A percentile compares a stretch with the other conserved stretches of the same genome.
Conservation (phyloP, 495 filamentous ascomycete genomes). For the Chaetomidium leptoderma region DNA sequence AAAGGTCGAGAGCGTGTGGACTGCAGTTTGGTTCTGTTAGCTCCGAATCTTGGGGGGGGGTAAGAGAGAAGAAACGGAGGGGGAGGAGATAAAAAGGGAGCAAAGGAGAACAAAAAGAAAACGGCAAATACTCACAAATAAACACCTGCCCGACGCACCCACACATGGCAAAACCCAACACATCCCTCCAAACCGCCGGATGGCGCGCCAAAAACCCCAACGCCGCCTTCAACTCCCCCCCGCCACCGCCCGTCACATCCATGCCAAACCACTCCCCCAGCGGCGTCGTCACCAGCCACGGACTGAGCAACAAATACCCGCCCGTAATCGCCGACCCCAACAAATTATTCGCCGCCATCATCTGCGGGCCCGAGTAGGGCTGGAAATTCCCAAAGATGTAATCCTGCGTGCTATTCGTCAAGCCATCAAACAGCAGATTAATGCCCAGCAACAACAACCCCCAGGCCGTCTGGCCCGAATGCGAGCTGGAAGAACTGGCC, state of each 20-base stretch:
- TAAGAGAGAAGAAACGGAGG: neutral
- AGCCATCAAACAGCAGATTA: slow-evolving; percentile 90
- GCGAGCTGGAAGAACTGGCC: slow-evolving; percentile 37
- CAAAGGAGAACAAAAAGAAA: slow-evolving; percentile 8
- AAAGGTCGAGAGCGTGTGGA: slow-evolving; percentile 90
- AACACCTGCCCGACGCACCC: slow-evolving; percentile 94
- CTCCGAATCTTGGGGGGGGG: neutral
- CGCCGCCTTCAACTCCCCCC: slow-evolving; percentile 70
- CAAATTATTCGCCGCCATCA: slow-evolving; percentile 98
- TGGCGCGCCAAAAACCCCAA: slow-evolving; percentile 71
- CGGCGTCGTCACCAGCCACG: slow-evolving; percentile 65
- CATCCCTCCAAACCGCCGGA: slow-evolving; percentile 75
- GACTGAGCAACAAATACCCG: slow-evolving; percentile 69
- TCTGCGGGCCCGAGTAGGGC: slow-evolving; percentile 84
- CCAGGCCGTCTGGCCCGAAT: slow-evolving; percentile 52
- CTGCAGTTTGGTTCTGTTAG: slow-evolving; percentile 29
- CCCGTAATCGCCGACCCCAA: slow-evolving; percentile 72
- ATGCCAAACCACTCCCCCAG: slow-evolving; percentile 65
- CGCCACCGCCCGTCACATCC: slow-evolving; percentile 53
- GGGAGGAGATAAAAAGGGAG: neutral
- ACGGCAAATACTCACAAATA: slow-evolving; percentile 60
- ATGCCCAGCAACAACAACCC: slow-evolving; percentile 82
- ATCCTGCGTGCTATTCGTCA: slow-evolving; percentile 96
- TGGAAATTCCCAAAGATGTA: slow-evolving; percentile 79
- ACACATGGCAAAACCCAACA: slow-evolving; percentile 86